Conservation (phyloP, 169 alveolate species). For the Perkinsus chesapeaki region DNA sequence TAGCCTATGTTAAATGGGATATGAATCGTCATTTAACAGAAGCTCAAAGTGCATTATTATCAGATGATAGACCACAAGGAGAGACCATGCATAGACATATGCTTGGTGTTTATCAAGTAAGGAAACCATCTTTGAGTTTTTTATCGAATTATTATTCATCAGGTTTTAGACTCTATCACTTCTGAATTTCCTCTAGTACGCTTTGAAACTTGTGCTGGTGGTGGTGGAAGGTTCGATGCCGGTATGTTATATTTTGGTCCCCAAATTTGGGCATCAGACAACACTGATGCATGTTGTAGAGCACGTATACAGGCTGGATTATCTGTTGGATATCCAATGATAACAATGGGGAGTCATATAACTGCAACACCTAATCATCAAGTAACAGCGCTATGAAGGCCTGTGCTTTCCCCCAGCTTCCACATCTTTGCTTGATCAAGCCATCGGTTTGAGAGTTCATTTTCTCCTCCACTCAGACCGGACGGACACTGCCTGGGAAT, state of each 20-base stretch:
- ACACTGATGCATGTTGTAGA: not conserved
- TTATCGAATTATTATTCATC: not conserved
- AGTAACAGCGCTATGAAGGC: not conserved
- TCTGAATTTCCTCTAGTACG: not conserved
- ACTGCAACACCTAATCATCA: not conserved
- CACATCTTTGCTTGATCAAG: too few species aligned
- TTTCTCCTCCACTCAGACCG: not conserved
- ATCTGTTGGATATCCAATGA: not conserved
- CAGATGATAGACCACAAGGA: not conserved
- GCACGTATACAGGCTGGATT: not conserved
- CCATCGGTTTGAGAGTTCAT: too few species aligned
- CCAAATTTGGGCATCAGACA: not conserved
- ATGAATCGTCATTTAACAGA: not conserved
- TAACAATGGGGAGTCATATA: not conserved
- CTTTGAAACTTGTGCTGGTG: not conserved
- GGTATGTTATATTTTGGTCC: not conserved
- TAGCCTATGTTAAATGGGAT: not conserved
- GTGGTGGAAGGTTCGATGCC: constrained; percentile 2
- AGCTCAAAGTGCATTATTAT: not conserved
- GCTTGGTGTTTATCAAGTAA: not conserved
- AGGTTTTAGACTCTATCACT: not conserved
- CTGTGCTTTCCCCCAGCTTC: too few species aligned
- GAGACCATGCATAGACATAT: not conserved
- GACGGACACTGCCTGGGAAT: not conserved
- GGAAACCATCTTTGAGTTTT: not conserved